Base-by-base conservation (phyloP, 2,329 filamentous ascomycete genomes). In the Thermomyces lanuginosus region DNA sequence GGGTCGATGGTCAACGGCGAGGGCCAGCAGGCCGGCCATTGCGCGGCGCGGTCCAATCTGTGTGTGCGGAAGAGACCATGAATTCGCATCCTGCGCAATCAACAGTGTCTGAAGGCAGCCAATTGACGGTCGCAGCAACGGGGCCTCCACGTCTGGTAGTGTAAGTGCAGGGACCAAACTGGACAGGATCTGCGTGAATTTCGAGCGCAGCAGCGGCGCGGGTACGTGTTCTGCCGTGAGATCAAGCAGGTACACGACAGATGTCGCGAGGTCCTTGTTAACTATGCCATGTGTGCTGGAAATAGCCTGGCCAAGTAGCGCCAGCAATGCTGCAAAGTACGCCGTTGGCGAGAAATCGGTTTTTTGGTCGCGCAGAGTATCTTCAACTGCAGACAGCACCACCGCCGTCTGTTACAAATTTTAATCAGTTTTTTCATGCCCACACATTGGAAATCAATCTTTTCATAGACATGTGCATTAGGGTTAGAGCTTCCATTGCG, bases 211-310 rank as follows among this genome's bases (percentile, higher is more conserved):
- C 33, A 98, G 73, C 33, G 84, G 72, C 35, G 80, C 69, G 29
- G 89, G 82, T 35, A 84, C 74, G 56, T 75, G 79, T 32, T 79
- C 78, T 9, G 83, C 89, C 41, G 93, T 71, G 39, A 92, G 64
- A 55, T 98, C 86, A 60, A 98, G 81, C 9, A 98, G 74, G 55
- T 98, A 98, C 41, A 98, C 78, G 38, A 91, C 77, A 2, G 86
- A 80, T 12, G 78, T 73, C 16, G 80, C 77, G 34, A 91, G 63
- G 37, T 91, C 82, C 50, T 80, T 79, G 49, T 86, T 86, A 29
- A 78, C 62, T 29, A 72, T 70, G 27, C 72, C 76, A 30, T 65
- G 58, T 37, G 60, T 53, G 24, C 53, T 63, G 20, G 66, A 70
- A 28, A 78, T 66, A 15, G 81, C 76, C 55, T 91, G 79, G 42